Evolutionary conservation across 768 basidiomycete genomes (phyloP).

Genomic region (Leccinum obscurum): DNA sequence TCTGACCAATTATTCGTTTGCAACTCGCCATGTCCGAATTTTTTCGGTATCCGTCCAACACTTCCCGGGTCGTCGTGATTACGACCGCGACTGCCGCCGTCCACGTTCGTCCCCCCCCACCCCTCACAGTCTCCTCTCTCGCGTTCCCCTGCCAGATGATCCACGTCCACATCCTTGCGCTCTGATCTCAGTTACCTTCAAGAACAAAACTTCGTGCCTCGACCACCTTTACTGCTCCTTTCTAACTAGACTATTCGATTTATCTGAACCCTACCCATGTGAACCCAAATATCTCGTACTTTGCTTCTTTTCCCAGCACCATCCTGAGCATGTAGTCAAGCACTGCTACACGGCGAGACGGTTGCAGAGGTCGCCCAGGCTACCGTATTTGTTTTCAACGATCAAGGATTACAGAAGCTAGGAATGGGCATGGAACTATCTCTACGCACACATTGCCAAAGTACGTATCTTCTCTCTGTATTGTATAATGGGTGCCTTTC

Average conservation of each 20-base stretch:
- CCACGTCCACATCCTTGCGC: no score
- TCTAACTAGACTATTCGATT: conserved; percentile 85
- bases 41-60: no score
- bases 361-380: conserved; percentile 96
- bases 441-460: conserved; percentile 67
- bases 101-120: no score
- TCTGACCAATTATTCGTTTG: no score
- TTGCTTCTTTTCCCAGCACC: conserved; percentile 89
- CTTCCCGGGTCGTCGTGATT: conserved; percentile 73
- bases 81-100: conserved; percentile 51
- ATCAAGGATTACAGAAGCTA: conserved; percentile 96
- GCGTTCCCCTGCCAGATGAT: no score
- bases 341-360: conserved; percentile 92
- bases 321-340: conserved; percentile 98
- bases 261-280: conserved; percentile 99
- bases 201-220: conserved; percentile 27
- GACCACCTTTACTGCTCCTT: conserved; percentile 76
- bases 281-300: conserved; percentile 97
- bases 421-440: conserved; percentile 99
- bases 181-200: no score
- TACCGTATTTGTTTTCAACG: conserved; percentile 94
- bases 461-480: conserved; percentile 36
- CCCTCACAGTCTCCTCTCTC: no score
- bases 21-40: no score
- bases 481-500: conserved; percentile 60